Percentiles rank a stretch among this genome's conserved stretches.
Conservation (phyloP, 164 flowering plant species). For the Aristolochia contorta region DNA sequence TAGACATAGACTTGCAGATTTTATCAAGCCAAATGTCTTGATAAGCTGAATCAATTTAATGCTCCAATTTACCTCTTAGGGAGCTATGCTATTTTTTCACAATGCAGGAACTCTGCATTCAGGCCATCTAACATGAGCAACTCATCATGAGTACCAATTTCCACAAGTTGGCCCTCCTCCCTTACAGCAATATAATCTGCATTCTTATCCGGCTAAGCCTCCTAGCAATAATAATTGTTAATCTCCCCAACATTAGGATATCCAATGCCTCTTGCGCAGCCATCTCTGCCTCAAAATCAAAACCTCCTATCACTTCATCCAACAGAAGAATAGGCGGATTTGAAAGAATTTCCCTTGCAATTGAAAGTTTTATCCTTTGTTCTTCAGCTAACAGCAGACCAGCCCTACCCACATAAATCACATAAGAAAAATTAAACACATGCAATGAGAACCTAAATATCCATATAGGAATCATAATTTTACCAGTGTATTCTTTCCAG, state of each 20-base stretch:
- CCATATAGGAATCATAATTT: too few relatives aligned
- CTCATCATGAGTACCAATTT: slow-evolving; percentile 99
- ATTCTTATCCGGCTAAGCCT: slow-evolving; percentile 87
- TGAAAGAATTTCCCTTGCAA: slow-evolving; percentile 91
- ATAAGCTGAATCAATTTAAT: too few relatives aligned
- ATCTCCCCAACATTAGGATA: slow-evolving; percentile 89
- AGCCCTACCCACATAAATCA: slow-evolving; percentile 83
- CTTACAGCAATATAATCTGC: slow-evolving; percentile 98
- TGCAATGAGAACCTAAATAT: too few relatives aligned
- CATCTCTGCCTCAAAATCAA: slow-evolving; percentile 92
- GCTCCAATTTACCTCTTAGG: slow-evolving; percentile 25
- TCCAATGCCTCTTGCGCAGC: slow-evolving; percentile 91
- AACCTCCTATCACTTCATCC: too few relatives aligned
- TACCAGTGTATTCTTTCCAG: slow-evolving; percentile 35
- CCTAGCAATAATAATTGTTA: slow-evolving; percentile 92
- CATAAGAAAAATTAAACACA: neutral
- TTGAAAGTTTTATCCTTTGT: slow-evolving; percentile 87
- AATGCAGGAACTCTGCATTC: slow-evolving; percentile 72
- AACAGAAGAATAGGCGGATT: too few relatives aligned
- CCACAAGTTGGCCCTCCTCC: slow-evolving; percentile 99
- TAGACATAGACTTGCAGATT: too few relatives aligned
- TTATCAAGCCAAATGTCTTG: too few relatives aligned
- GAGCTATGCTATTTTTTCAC: slow-evolving; percentile 34
- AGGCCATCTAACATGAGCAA: slow-evolving; percentile 44
- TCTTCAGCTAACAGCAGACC: slow-evolving; percentile 76